A percentile compares a stretch with the other conserved stretches of the same genome.
Conservation (phyloP, 495 filamentous ascomycete species). For the Xylaria acuta region DNA sequence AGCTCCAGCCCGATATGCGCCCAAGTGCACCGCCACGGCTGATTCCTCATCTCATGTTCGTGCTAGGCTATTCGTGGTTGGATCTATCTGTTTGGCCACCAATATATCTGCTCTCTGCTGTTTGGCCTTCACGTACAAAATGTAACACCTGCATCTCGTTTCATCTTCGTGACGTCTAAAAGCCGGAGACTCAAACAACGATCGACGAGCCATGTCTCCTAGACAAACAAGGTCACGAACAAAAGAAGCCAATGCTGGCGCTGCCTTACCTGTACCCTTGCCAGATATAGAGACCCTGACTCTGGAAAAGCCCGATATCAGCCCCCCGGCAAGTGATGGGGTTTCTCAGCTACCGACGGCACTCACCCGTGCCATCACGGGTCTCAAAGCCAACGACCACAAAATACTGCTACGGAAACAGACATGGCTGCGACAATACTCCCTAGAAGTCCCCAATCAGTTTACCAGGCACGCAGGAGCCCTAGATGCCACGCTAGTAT, state of each 20-base stretch:
- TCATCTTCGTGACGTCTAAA: neutral
- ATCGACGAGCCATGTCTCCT: constrained; percentile 2
- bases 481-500: constrained; percentile 51
- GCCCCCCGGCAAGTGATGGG: neutral
- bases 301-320: neutral
- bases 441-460: constrained; percentile 6
- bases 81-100: neutral
- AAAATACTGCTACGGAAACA: constrained; percentile 32
- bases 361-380: constrained; percentile 7
- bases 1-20: neutral
- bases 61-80: neutral
- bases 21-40: constrained; percentile 13
- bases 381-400: constrained; percentile 25
- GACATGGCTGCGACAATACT: constrained; percentile 23
- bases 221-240: constrained; percentile 9
- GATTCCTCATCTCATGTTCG: neutral
- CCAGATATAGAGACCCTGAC: neutral
- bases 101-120: neutral
- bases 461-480: constrained; percentile 12
- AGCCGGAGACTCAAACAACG: neutral
- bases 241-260: neutral
- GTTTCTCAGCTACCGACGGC: neutral
- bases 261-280: too few species aligned
- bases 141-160: neutral
- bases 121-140: neutral